Base-by-base conservation (phyloP, 2,329 filamentous ascomycete species). In the Cercospora sp. region DNA sequence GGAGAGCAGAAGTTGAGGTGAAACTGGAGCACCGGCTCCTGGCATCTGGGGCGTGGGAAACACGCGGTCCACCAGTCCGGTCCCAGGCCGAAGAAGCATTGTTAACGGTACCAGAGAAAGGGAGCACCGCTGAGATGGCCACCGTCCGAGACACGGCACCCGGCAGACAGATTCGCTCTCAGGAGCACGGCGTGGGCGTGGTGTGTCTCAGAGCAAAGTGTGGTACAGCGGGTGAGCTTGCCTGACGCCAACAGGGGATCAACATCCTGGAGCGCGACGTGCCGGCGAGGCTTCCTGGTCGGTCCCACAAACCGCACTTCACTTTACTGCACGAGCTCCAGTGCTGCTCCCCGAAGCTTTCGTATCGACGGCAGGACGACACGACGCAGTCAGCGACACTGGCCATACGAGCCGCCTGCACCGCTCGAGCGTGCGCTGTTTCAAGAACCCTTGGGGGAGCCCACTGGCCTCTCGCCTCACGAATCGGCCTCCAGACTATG, bases 201-300 rank as follows among this genome's bases (percentile, higher is more conserved):
- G n/a, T 28, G 33, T 64, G 62, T 64, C 51, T 64, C 61, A 64
- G 61, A 9, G 59, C 12, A n/a, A 30, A 42, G 58, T 45, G 28
- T 60, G 31, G 58, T 40, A 16, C 31, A n/a, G 33, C 33, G 30
- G n/a, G 12, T 10, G 28, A 40, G 58, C 28, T 48, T 51, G 58
- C 31, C 23, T 31, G 53, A 20, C 53, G 53, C 53, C 12, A 12
- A 9, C 28, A n/a, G 28, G 36, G 36, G 36, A 40, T 40, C 36
- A 40, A 16, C 36, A n/a, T 40, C 13, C 36, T 40, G 36, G 36
- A 33, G 28, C 30, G 26, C 26, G n/a, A 33, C 28, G 53, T 30
- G 26, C 16, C 26, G 53, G 33, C 28, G 53, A 51, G 28, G 53
- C 53, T 30, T 58, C 26, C 53, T 30, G 16, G 53, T 20, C 26